phyloP scores from a whole-genome alignment of 78 protist species.

The Polysphondylium violaceum region DNA sequence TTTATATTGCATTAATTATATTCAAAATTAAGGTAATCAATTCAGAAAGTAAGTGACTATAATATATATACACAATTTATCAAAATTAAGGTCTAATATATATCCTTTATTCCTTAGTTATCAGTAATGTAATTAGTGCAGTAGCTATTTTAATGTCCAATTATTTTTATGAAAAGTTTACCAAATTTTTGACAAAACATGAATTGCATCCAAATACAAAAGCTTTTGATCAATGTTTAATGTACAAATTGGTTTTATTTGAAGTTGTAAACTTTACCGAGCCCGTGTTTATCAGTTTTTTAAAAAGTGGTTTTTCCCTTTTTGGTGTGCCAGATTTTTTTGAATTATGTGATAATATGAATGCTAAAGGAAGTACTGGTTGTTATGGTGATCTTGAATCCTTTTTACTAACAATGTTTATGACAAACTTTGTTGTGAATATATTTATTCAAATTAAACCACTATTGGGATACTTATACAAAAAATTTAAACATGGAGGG shows the following conservation, averaged over 20 bases:
- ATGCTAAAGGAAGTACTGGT: background rate
- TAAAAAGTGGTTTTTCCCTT: background rate
- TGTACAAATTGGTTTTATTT: background rate
- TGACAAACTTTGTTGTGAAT: background rate
- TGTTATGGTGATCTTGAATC: background rate
- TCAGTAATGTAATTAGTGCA: background rate
- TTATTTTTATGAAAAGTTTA: background rate
- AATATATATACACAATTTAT: too few relatives aligned
- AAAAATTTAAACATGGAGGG: background rate
- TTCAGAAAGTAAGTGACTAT: background rate
- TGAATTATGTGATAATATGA: background rate
- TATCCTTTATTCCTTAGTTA: background rate
- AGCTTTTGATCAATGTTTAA: background rate
- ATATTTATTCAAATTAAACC: background rate
- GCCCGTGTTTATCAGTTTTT: background rate
- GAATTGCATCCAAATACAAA: background rate
- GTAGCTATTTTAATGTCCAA: too few relatives aligned
- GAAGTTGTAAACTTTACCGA: background rate
- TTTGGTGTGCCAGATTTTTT: background rate
- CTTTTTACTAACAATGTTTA: background rate
- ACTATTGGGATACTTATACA: background rate
- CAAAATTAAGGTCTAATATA: too few relatives aligned
- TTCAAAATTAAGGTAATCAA: background rate
- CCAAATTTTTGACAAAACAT: background rate
- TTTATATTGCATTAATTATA: background rate